A percentile compares a stretch with the other conserved stretches of the same genome.
Conservation (phyloP, 2,329 filamentous ascomycete species). For the Delphinella strobiligena region DNA sequence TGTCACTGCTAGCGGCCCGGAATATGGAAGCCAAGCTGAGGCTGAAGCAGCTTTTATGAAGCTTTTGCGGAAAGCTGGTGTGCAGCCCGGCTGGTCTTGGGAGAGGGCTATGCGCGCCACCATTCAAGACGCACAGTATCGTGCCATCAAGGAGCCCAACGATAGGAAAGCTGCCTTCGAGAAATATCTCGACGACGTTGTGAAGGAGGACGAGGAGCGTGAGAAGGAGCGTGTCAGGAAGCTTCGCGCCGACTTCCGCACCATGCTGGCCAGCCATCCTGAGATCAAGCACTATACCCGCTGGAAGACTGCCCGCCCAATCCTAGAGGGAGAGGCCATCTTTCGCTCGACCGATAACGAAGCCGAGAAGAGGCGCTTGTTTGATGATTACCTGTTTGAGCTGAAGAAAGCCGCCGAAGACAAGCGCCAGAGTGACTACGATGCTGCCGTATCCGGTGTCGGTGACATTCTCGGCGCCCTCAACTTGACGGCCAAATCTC, state of each 20-base stretch:
- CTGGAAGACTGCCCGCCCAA: conserved; percentile 90
- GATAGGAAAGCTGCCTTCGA: conserved; percentile 86
- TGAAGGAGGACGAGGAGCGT: conserved; percentile 84
- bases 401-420: conserved; percentile 73
- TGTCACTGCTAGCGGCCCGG: conserved; percentile 37
- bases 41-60: conserved; percentile 90
- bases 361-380: conserved; percentile 74
- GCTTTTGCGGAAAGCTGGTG: conserved; percentile 69
- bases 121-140: conserved; percentile 84
- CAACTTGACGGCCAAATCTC: conserved; percentile 81
- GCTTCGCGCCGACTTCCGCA: conserved; percentile 84
- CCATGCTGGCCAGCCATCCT: conserved; percentile 90
- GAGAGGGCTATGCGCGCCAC: conserved; percentile 75
- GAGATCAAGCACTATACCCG: conserved; percentile 96
- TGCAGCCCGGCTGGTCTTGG: conserved; percentile 89
- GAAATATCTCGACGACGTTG: conserved; percentile 84
- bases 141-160: conserved; percentile 82
- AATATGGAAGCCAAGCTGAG: conserved; percentile 70
- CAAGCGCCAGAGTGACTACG: conserved; percentile 58
- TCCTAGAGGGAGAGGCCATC: conserved; percentile 89
- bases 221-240: conserved; percentile 89
- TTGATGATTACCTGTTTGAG: conserved; percentile 82
- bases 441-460: conserved; percentile 74
- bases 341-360: conserved; percentile 87
- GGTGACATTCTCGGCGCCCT: conserved; percentile 66